Base-by-base conservation (phyloP, 345 rosid species). In the Acer negundo region DNA sequence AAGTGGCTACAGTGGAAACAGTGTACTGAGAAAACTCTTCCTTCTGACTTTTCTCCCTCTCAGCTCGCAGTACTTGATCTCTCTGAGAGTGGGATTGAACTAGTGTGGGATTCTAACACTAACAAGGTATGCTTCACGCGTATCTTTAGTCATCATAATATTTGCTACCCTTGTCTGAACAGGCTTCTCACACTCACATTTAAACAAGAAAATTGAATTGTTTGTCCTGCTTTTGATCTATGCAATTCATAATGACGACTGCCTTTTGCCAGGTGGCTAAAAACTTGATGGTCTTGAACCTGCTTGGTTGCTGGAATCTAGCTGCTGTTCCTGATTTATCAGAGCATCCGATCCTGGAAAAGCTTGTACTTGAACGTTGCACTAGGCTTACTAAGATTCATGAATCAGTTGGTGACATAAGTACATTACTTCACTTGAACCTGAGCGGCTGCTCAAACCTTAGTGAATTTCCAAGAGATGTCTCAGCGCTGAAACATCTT, bases 241-340 rank as follows among this genome's bases (percentile, higher is more conserved):
- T 24, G 47, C 15, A 28, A 49, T 70, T 61, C 22, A 38, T 51
- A 49, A 47, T 46, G 64, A 12, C 71, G 13, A 56, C 59, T 65
- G 46, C 61, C 72, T 83, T 63, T 56, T 65, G 56, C 55, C 74
- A 85, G 88, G 80, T 76, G 56, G 84, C 85, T 17, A 73, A 83
- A 77, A 87, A 76, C 58, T 82, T 89, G 85, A 77, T 62, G 78
- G 84, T 86, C 76, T 22, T 89, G 81, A 82, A 85, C 76, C 87
- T 89, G 23, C 67, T n/a, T 15, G 40, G 35, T 51, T 89, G 92
- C 77, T 38, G 72, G 20, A 35, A 80, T 28, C 86, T 89, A 38
- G 74, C 74, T 51, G 69, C 62, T 64, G 65, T 86, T 69, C 90
- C 92, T 65, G 84, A 87, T 79, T 75, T 90, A 75, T 85, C 86